A percentile compares a stretch with the other conserved stretches of the same genome.
These are phyloP conservation scores for Gillenia trifoliata DNA, from an alignment of 306 rosid species.

Conservation along the genomic window DNA sequence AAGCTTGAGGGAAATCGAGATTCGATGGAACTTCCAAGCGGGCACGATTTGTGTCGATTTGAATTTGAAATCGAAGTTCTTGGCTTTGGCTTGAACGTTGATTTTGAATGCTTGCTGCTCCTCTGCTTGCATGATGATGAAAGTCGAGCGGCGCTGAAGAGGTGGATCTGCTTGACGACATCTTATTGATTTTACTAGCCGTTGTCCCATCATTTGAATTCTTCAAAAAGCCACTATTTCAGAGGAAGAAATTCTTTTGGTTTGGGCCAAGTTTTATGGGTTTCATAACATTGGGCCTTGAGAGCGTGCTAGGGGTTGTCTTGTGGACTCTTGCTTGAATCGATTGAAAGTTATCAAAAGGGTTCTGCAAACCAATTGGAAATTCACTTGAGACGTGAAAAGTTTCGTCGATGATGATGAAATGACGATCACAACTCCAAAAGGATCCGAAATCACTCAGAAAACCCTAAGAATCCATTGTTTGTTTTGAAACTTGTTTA, in stretches of 20 bases:
- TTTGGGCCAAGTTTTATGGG: neutral
- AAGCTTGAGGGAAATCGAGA: slow-evolving; percentile 45
- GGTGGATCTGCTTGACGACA: neutral
- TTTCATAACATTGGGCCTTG: neutral
- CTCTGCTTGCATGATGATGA: slow-evolving; percentile 31
- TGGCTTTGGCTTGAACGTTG: slow-evolving; percentile 42
- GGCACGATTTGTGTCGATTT: slow-evolving; percentile 20
- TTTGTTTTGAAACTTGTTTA: too few relatives aligned
- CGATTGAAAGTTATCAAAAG: too few relatives aligned
- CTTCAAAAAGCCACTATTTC: neutral
- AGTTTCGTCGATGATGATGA: too few relatives aligned
- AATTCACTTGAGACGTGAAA: too few relatives aligned
- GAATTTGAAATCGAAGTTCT: slow-evolving; percentile 38
- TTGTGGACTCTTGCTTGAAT: too few relatives aligned
- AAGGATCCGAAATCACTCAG: too few relatives aligned
- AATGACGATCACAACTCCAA: too few relatives aligned
- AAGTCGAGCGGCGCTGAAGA: neutral
- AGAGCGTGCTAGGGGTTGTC: neutral
- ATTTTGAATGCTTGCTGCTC: slow-evolving; percentile 39
- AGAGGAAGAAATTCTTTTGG: neutral
- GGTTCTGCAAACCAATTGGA: too few relatives aligned
- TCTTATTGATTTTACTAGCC: slow-evolving; percentile 17
- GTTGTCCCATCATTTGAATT: slow-evolving; percentile 1
- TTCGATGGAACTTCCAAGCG: slow-evolving; percentile 30
- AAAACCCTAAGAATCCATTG: too few relatives aligned